Evolutionary conservation across 2,329 filamentous ascomycete genomes (phyloP).

Genomic region (Hymenoscyphus fructigenus): DNA sequence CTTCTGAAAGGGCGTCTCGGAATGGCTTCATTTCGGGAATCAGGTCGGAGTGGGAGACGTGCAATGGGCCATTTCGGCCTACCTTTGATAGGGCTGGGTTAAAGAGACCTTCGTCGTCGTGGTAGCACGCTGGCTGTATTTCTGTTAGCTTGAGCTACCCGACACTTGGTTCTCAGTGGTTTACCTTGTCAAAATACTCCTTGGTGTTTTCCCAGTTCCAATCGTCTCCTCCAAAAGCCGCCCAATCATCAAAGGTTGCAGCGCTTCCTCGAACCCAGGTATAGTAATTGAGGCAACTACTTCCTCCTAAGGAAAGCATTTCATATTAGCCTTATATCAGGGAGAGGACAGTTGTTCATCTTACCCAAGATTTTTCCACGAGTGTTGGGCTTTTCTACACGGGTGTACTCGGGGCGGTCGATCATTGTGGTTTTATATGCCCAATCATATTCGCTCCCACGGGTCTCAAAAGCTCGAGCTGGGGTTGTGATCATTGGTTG

Average conservation of each 20-base stretch:
- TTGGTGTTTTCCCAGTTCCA: constrained; percentile 57
- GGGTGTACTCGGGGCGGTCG: constrained; percentile 56
- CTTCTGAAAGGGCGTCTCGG: constrained; percentile 48
- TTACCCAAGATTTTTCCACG: constrained; percentile 40
- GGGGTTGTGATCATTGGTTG: constrained; percentile 54
- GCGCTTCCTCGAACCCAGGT: constrained; percentile 61
- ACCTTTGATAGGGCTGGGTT: constrained; percentile 49
- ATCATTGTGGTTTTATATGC: constrained; percentile 62
- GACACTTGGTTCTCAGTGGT: background rate
- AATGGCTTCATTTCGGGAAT: constrained; percentile 52
- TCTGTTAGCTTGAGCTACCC: background rate
- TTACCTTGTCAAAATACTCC: constrained; percentile 51
- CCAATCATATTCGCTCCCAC: constrained; percentile 58
- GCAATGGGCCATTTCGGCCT: constrained; percentile 51
- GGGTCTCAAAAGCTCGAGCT: constrained; percentile 51
- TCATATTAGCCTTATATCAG: background rate
- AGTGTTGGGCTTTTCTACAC: constrained; percentile 62
- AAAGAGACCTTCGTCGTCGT: constrained; percentile 52
- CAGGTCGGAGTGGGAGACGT: constrained; percentile 54
- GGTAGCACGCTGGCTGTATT: constrained; percentile 48
- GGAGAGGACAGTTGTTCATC: background rate
- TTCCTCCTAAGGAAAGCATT: constrained; percentile 32
- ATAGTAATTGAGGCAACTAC: constrained; percentile 63
- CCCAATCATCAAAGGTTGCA: constrained; percentile 54
- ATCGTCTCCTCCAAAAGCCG: constrained; percentile 43